Evolutionary conservation across 2,329 filamentous ascomycete genomes (phyloP), one percentile per base, ranked within the genome.

Genomic region (Fusarium sterilihyphosum): DNA sequence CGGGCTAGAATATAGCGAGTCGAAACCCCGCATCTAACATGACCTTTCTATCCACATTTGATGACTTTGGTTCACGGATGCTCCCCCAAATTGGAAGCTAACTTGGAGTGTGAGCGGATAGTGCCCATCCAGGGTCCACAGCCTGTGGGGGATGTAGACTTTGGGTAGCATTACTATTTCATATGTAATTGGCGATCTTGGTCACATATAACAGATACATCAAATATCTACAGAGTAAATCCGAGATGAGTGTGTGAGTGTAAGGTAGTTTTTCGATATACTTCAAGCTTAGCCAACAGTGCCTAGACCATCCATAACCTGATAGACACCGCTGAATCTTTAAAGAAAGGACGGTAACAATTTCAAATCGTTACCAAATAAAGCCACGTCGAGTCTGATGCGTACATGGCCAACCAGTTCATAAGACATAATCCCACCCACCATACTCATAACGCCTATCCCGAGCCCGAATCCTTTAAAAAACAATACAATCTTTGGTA

Each of bases 401-500:
- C 54, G 41, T 59, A 37, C 63, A 35, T 57, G 33, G 44, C 64
- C 57, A 62, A 35, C 60, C 60, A 66, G 33, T 73, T 74, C 72
- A 49, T 74, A 49, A 74, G 29, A 69, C 53, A 68, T 73, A 47
- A 62, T 58, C 41, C 71, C 46, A n/a, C 35, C 47, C 33, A 52
- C 56, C 60, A 31, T 70, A 74, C 64, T 64, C 72, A 33, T 37
- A 74, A 74, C 72, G 71, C 72, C 72, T 47, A 41, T 67, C 56
- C 67, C 46, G 46, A 63, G 53, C 47, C 44, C 37, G 50, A 57
- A 58, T 62, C 37, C 57, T 26, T 29, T 58, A 18, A 54, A 68
- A 41, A 50, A 70, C 58, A 61, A 63, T 60, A 65, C 69, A 73
- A 66, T 77, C 67, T 73, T 38, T 75, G 75, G 64, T 78, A 75